phyloP scores from a whole-genome alignment of 2,329 filamentous ascomycete genomes.

The Pseudocercospora musae region DNA sequence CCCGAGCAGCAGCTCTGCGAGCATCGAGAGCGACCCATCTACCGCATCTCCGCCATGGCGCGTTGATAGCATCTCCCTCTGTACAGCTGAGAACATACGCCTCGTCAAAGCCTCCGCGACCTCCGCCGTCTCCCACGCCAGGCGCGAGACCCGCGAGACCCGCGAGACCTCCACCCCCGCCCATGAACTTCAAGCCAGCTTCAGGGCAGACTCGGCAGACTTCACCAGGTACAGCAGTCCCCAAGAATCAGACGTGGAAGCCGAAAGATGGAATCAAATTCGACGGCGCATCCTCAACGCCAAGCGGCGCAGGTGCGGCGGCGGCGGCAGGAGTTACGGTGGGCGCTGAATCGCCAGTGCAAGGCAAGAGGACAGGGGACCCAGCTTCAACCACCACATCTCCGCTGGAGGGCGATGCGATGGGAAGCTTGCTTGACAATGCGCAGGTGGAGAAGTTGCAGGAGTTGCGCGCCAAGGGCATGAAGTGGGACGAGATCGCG shows the following conservation, averaged over 20 bases:
- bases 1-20: slow-evolving; percentile 27
- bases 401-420: slow-evolving; percentile 14
- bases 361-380: slow-evolving; percentile 37
- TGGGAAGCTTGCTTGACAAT: neutral
- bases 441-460: slow-evolving; percentile 28
- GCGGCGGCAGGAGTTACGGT: slow-evolving; percentile 15
- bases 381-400: slow-evolving; percentile 29
- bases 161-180: slow-evolving; percentile 19
- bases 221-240: slow-evolving; percentile 32
- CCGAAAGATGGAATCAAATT: slow-evolving; percentile 41
- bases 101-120: slow-evolving; percentile 22
- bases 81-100: slow-evolving; percentile 25
- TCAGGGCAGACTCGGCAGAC: slow-evolving; percentile 31
- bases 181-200: slow-evolving; percentile 20
- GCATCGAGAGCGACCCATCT: slow-evolving; percentile 22
- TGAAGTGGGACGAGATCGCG: slow-evolving; percentile 10
- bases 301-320: slow-evolving; percentile 18
- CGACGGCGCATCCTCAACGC: slow-evolving; percentile 26
- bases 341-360: slow-evolving; percentile 25
- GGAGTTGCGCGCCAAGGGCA: slow-evolving; percentile 19
- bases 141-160: slow-evolving; percentile 15
- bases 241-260: slow-evolving; percentile 42
- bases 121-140: slow-evolving; percentile 14
- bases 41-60: slow-evolving; percentile 20
- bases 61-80: slow-evolving; percentile 20